phyloP scores from a whole-genome alignment of 371 early-diverging fungal species.

The Rhizopus delemar region DNA sequence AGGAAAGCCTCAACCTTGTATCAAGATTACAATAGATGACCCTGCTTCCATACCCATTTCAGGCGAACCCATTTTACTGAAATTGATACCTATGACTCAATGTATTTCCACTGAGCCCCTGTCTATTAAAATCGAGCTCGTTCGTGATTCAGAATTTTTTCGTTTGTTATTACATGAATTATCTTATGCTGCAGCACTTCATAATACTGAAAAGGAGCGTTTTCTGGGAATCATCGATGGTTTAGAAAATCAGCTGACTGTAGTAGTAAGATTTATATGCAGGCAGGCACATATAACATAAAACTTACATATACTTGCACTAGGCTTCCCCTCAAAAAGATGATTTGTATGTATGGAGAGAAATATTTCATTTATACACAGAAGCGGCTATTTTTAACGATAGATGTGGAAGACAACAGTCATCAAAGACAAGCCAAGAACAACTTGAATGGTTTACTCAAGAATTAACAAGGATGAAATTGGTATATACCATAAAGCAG shows the following conservation, averaged over 20 bases:
- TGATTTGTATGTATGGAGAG: conserved; percentile 66
- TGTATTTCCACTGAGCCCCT: conserved; percentile 18
- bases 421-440: conserved; percentile 45
- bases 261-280: conserved; percentile 41
- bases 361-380: conserved; percentile 67
- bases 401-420: conserved; percentile 37
- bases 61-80: conserved; percentile 17
- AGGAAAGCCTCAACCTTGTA: conserved; percentile 44
- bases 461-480: conserved; percentile 41
- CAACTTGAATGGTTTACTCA: conserved; percentile 53
- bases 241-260: conserved; percentile 41
- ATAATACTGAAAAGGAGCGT: conserved; percentile 39
- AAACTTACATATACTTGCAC: neutral
- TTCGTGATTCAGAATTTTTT: conserved; percentile 62
- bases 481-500: conserved; percentile 24
- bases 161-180: conserved; percentile 52
- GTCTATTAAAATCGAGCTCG: conserved; percentile 50
- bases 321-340: conserved; percentile 28
- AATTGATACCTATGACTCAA: conserved; percentile 21
- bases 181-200: conserved; percentile 45
- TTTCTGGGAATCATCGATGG: conserved; percentile 43
- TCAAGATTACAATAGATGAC: conserved; percentile 38
- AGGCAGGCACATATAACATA: neutral
- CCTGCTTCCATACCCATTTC: conserved; percentile 16
- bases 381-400: conserved; percentile 67